Conservation (phyloP, 2,329 filamentous ascomycete genomes). For the Claviceps pusilla region DNA sequence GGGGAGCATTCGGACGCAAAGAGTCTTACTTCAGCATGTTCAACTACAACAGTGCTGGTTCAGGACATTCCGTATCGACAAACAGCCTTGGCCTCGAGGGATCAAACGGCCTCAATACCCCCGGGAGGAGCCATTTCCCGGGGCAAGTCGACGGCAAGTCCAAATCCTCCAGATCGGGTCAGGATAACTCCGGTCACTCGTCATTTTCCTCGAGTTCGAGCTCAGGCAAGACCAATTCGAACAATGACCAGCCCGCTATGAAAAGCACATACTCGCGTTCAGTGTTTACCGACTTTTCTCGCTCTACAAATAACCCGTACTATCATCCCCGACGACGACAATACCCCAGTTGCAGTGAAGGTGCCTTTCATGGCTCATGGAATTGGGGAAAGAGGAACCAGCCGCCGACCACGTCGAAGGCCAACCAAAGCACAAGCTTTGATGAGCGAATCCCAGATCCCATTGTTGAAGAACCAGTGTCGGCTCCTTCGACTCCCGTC, state of each 20-base stretch:
- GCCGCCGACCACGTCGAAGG: background rate
- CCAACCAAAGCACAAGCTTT: background rate
- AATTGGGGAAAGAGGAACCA: background rate
- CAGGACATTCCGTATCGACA: background rate
- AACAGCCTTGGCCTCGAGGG: background rate
- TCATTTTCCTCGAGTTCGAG: constrained; percentile 2
- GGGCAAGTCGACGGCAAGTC: background rate
- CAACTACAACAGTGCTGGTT: background rate
- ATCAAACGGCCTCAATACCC: background rate
- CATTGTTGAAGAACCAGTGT: constrained; percentile 21
- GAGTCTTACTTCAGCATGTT: background rate
- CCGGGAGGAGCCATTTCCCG: background rate
- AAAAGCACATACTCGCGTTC: background rate
- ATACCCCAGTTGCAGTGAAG: constrained; percentile 5
- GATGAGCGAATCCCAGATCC: constrained; percentile 15
- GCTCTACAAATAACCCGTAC: constrained; percentile 19
- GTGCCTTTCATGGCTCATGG: constrained; percentile 1
- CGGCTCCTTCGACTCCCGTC: constrained; percentile 12
- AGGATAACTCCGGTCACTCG: background rate
- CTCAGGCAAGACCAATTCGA: background rate
- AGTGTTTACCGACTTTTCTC: constrained; percentile 13
- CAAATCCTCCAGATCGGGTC: background rate
- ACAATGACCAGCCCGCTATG: background rate
- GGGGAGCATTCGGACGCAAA: constrained; percentile 3
- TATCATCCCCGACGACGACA: constrained; percentile 15